Percentiles rank a stretch among this genome's conserved stretches.
Conservation (phyloP, 768 basidiomycete species). For the Xerocomellus chrysenteron region DNA sequence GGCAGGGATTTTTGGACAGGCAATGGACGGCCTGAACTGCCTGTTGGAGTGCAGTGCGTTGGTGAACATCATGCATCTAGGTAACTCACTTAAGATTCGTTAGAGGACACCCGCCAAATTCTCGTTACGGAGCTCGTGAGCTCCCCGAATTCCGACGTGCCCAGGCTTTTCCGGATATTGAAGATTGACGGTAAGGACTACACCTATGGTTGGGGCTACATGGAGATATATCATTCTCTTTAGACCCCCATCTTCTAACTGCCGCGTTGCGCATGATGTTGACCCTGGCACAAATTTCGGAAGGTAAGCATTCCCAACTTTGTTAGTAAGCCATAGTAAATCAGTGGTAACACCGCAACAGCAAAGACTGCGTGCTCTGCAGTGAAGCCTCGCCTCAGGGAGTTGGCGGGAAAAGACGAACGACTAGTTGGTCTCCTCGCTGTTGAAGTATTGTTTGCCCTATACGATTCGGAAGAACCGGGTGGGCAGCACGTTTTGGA, state of each 20-base stretch:
- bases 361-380: background rate
- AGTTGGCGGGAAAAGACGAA: slow-evolving; percentile 7
- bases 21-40: slow-evolving; percentile 22
- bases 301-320: slow-evolving; percentile 1
- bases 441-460: slow-evolving; percentile 15
- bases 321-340: too few species aligned
- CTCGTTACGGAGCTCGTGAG: slow-evolving; percentile 8
- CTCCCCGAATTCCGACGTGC: too few species aligned
- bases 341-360: background rate
- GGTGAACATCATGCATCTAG: background rate
- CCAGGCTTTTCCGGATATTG: slow-evolving; percentile 16
- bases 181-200: slow-evolving; percentile 7
- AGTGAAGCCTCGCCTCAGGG: slow-evolving; percentile 11
- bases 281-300: slow-evolving; percentile 10
- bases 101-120: slow-evolving; percentile 12
- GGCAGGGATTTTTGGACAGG: slow-evolving; percentile 13
- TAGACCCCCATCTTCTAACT: background rate
- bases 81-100: background rate
- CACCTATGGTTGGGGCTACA: background rate
- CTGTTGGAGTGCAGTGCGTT: slow-evolving; percentile 20
- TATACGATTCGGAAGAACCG: slow-evolving; percentile 5
- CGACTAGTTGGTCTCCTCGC: slow-evolving; percentile 17
- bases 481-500: background rate
- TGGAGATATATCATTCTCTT: background rate
- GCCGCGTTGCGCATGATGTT: slow-evolving; percentile 18